Evolutionary conservation across 495 filamentous ascomycete genomes (phyloP).

Genomic region (Aspergillus funiculosus): DNA sequence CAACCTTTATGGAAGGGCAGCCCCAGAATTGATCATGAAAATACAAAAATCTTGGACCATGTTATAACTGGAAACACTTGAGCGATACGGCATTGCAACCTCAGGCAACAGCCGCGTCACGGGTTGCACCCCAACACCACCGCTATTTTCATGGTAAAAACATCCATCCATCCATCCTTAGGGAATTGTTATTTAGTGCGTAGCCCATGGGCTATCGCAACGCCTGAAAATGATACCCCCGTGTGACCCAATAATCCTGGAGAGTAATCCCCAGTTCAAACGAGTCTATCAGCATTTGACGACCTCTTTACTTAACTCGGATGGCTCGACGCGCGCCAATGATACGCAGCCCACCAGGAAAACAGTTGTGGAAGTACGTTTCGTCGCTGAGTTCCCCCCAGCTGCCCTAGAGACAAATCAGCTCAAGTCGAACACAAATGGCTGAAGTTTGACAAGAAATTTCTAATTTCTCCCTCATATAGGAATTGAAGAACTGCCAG

Average conservation of each 20-base stretch:
- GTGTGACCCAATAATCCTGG: constrained; percentile 54
- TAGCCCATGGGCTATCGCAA: not conserved
- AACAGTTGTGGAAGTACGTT: constrained; percentile 47
- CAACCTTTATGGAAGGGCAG: too few species aligned
- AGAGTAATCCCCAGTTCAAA: constrained; percentile 60
- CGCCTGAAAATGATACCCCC: constrained; percentile 56
- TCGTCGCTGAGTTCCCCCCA: not conserved
- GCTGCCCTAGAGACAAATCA: not conserved
- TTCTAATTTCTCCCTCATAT: not conserved
- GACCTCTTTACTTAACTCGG: constrained; percentile 50
- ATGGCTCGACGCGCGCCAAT: constrained; percentile 56
- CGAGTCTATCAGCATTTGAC: constrained; percentile 57
- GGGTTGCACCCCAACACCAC: too few species aligned
- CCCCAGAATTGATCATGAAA: too few species aligned
- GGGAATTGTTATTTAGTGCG: constrained; percentile 1
- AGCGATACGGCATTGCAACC: too few species aligned
- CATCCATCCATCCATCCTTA: too few species aligned
- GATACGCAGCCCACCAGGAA: constrained; percentile 48
- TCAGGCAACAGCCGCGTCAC: constrained; percentile 6
- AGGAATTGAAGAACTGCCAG: constrained; percentile 40
- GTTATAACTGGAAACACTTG: too few species aligned
- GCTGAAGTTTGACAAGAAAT: not conserved
- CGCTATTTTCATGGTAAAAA: too few species aligned
- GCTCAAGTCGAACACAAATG: not conserved
- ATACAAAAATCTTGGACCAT: too few species aligned